Percentiles rank a stretch among this genome's conserved stretches.
Conservation (phyloP, 495 filamentous ascomycete genomes). For the Podospora bellae-mahoneyi region DNA sequence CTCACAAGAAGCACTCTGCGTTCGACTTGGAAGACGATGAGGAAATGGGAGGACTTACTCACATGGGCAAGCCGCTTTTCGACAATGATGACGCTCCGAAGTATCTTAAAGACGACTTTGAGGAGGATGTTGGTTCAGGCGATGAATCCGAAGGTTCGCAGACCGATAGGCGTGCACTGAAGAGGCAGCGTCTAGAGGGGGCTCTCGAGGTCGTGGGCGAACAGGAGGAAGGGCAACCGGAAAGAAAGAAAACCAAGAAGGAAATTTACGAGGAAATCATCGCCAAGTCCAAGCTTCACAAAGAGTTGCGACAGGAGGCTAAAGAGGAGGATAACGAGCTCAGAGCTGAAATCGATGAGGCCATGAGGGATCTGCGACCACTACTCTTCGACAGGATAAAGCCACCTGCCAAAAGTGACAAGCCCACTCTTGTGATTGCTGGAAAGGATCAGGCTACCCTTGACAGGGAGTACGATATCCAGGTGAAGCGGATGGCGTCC, state of each 20-base stretch:
- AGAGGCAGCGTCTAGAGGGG: conserved; percentile 54
- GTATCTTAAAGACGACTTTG: conserved; percentile 62
- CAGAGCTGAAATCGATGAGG: conserved; percentile 53
- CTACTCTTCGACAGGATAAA: conserved; percentile 52
- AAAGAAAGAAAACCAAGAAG: conserved; percentile 84
- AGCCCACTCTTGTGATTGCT: conserved; percentile 58
- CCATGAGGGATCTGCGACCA: conserved; percentile 72
- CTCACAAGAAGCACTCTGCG: conserved; percentile 65
- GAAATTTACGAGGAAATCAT: conserved; percentile 98
- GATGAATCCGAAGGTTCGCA: conserved; percentile 52
- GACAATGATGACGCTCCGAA: conserved; percentile 38
- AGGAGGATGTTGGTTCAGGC: conserved; percentile 54
- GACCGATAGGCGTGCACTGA: conserved; percentile 52
- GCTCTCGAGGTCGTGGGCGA: conserved; percentile 32
- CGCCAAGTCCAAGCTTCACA: conserved; percentile 92
- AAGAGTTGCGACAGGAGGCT: conserved; percentile 68
- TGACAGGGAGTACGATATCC: conserved; percentile 80
- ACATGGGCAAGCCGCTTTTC: conserved; percentile 70
- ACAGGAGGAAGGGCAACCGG: conserved; percentile 54
- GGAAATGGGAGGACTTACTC: conserved; percentile 70
- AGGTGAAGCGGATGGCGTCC: conserved; percentile 72
- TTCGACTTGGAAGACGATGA: conserved; percentile 91
- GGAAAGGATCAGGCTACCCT: conserved; percentile 59
- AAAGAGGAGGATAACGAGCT: conserved; percentile 95
- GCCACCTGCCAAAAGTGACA: conserved; percentile 19